phyloP scores from a whole-genome alignment of 2,329 filamentous ascomycete species.

The Lecanicillium sp. region DNA sequence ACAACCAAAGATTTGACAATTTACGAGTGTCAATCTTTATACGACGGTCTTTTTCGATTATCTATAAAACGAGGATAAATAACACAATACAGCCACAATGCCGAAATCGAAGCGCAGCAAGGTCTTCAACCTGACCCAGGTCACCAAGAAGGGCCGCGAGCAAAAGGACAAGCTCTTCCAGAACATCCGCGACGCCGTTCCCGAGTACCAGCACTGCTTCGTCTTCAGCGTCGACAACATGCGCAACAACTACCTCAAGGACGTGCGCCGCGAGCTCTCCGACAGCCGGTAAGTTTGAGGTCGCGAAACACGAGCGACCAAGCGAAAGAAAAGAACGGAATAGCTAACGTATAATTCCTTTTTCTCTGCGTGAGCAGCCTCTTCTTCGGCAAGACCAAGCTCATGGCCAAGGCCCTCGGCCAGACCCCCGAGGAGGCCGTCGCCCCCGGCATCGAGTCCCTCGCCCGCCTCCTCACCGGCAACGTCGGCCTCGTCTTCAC shows the following conservation, averaged over 20 bases:
- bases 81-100: slow-evolving; percentile 50
- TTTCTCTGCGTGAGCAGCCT: slow-evolving; percentile 56
- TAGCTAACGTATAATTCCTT: slow-evolving; percentile 10
- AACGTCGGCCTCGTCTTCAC: slow-evolving; percentile 89
- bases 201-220: slow-evolving; percentile 84
- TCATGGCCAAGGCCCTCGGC: slow-evolving; percentile 94
- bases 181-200: slow-evolving; percentile 78
- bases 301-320: background rate
- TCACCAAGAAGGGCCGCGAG: slow-evolving; percentile 87
- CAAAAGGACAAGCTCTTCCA: slow-evolving; percentile 84
- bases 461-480: slow-evolving; percentile 66
- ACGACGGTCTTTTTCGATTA: too few species aligned
- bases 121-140: slow-evolving; percentile 84
- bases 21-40: slow-evolving; percentile 7
- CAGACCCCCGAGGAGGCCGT: slow-evolving; percentile 69
- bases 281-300: slow-evolving; percentile 65
- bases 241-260: slow-evolving; percentile 94
- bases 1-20: slow-evolving; percentile 5
- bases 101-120: slow-evolving; percentile 93
- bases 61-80: background rate
- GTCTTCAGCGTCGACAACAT: slow-evolving; percentile 95
- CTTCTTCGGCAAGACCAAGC: slow-evolving; percentile 99
- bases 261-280: slow-evolving; percentile 75
- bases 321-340: background rate
- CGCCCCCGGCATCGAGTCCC: slow-evolving; percentile 67